These are phyloP conservation scores for Torulaspora pretoriensis DNA, from an alignment of 1,139 yeast genomes.

Conservation along the genomic window DNA sequence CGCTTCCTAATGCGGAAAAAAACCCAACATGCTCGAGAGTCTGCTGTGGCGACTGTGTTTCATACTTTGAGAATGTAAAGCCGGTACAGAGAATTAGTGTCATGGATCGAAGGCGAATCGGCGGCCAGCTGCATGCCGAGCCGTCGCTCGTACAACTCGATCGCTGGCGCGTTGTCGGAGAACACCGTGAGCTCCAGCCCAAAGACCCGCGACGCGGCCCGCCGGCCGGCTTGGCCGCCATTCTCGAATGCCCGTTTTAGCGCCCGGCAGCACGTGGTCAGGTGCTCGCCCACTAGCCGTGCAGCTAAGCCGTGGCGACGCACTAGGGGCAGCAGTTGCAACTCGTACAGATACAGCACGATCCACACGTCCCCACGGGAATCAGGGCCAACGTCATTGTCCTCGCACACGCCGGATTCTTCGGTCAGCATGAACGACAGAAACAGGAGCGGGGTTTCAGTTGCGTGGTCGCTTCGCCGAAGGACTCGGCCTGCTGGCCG, in stretches of 20 bases:
- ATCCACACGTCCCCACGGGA: slow-evolving; percentile 5
- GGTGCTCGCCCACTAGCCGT: slow-evolving; percentile 11
- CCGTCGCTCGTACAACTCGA: slow-evolving; percentile 21
- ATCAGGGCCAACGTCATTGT: not conserved
- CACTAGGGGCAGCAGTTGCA: slow-evolving; percentile 21
- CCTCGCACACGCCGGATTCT: slow-evolving; percentile 18
- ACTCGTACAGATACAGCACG: slow-evolving; percentile 32
- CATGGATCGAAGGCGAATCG: slow-evolving; percentile 24
- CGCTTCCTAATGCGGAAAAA: not conserved
- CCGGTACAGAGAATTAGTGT: not conserved
- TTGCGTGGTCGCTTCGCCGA: too few relatives aligned
- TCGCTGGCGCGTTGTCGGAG: slow-evolving; percentile 26
- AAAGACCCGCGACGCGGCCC: slow-evolving; percentile 4
- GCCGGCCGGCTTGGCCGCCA: not conserved
- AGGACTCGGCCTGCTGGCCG: too few relatives aligned
- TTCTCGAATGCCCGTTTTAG: not conserved
- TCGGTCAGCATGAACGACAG: slow-evolving; percentile 29
- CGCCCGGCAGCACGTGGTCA: slow-evolving; percentile 4
- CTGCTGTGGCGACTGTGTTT: not conserved
- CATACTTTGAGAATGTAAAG: not conserved
- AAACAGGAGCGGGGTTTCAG: slow-evolving; percentile 14
- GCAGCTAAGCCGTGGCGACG: slow-evolving; percentile 25
- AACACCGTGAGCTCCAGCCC: slow-evolving; percentile 34
- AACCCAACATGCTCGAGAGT: not conserved
- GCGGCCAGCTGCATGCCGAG: slow-evolving; percentile 23